Base-by-base conservation (phyloP, 768 basidiomycete species). In the Brasilioporus rufonigricans region DNA sequence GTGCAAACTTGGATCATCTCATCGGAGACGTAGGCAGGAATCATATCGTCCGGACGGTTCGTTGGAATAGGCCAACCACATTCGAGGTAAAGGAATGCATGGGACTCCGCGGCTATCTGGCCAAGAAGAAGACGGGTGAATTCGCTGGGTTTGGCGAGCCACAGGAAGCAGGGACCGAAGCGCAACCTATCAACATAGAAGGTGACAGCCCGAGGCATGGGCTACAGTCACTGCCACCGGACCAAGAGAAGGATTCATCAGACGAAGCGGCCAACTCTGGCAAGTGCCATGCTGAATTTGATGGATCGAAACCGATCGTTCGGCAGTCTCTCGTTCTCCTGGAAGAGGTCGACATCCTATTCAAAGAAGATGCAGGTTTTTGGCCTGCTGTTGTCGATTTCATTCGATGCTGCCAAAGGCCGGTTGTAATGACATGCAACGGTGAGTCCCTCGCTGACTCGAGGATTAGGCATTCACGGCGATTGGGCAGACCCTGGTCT, bases 341-440 rank as follows among this genome's bases (percentile, higher is more conserved):
- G 14, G 97, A 99, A 70, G 97, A 99, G 67, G 96, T 93, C 8
- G 97, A 99, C 70, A 83, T 98, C 39, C 75, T 98, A 44, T 99
- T 86, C 74, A 85, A 83, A 56, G 91, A 93, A 46, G 97, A 95
- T 73, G 67, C 70, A 31, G 87, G 84, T 59, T 98, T 94, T 70
- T 96, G 92, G 92, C 78, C 86, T 16, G 82, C 88, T 2, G 82
- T 98, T 26, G 77, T 88, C 10, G 80, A 83, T 52, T 80, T 99
- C 56, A 93, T 98, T 65, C 84, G 80, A 56, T 80, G 89, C 18
- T 92, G 92, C 61, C 84, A 82, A 61, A 77, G 97, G 52, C 96
- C 97, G 7, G 88, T 99, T 39, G 81, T 99, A 48, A 81, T 93
- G 74, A 98, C 96, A 50, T 98, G 97, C 72, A 97, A 95, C 62